phyloP scores from a whole-genome alignment of 345 rosid genomes.

The Acer yangbiense region DNA sequence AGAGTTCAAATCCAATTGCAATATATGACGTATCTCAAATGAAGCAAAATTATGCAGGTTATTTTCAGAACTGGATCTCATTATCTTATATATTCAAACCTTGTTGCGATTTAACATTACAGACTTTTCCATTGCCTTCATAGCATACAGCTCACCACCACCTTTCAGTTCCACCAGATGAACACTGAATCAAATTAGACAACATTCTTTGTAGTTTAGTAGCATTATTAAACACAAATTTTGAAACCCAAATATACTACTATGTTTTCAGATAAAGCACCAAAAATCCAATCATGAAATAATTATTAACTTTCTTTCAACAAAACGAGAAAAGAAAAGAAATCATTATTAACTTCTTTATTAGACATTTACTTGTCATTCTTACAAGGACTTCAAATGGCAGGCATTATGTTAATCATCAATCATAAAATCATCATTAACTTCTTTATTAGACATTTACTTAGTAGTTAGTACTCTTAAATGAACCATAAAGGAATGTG shows the following conservation, averaged over 20 bases:
- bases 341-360: too few species aligned
- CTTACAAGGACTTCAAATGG: too few species aligned
- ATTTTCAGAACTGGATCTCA: not conserved
- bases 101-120: conserved; percentile 90
- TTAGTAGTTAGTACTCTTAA: not conserved
- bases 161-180: conserved; percentile 91
- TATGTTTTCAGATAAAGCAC: not conserved
- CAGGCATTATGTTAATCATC: too few species aligned
- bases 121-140: conserved; percentile 98
- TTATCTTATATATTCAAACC: conserved; percentile 38
- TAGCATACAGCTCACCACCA: conserved; percentile 77
- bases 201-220: not conserved
- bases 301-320: not conserved
- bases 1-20: not conserved
- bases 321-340: too few species aligned
- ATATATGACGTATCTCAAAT: not conserved
- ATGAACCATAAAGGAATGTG: not conserved
- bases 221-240: not conserved
- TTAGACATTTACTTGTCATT: too few species aligned
- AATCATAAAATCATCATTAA: not conserved
- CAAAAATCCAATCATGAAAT: not conserved
- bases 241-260: not conserved
- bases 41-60: not conserved
- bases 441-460: not conserved
- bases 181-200: conserved; percentile 44